phyloP scores from a whole-genome alignment of 495 filamentous ascomycete genomes.

The Alectoria sarmentosa region DNA sequence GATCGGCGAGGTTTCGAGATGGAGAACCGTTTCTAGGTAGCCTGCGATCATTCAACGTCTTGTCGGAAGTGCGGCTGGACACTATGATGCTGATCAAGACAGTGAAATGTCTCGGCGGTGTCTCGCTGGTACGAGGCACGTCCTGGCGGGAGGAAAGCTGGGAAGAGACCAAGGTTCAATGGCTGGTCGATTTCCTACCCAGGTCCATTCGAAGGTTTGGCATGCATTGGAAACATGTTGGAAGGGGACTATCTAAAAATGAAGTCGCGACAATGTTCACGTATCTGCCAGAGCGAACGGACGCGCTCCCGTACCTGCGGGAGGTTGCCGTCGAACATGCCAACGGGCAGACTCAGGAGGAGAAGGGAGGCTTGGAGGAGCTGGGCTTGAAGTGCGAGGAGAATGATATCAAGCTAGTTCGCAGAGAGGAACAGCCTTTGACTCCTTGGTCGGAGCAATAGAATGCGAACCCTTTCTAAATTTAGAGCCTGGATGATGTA shows the following conservation, averaged over 20 bases:
- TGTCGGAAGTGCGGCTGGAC: not conserved
- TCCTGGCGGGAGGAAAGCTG: not conserved
- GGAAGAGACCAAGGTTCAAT: not conserved
- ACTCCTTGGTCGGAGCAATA: too few relatives aligned
- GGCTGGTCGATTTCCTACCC: not conserved
- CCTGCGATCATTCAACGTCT: not conserved
- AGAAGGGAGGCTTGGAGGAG: not conserved
- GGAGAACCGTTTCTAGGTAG: not conserved
- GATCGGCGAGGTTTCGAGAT: not conserved
- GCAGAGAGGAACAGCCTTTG: too few relatives aligned
- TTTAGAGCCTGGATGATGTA: too few relatives aligned
- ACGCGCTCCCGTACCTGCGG: not conserved
- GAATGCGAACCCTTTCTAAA: too few relatives aligned
- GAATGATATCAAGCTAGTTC: not conserved
- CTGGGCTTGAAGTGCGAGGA: not conserved
- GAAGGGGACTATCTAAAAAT: not conserved
- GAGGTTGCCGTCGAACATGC: not conserved
- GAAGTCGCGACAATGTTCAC: not conserved
- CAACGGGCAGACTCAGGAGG: not conserved
- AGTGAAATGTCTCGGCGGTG: not conserved
- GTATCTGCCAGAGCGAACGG: not conserved
- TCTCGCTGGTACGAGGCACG: not conserved
- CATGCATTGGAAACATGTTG: not conserved
- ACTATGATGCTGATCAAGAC: not conserved
- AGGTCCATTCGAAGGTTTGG: not conserved